These are phyloP conservation scores for Penicillium bovifimosum DNA, from an alignment of 495 filamentous ascomycete species.

Conservation along the genomic window DNA sequence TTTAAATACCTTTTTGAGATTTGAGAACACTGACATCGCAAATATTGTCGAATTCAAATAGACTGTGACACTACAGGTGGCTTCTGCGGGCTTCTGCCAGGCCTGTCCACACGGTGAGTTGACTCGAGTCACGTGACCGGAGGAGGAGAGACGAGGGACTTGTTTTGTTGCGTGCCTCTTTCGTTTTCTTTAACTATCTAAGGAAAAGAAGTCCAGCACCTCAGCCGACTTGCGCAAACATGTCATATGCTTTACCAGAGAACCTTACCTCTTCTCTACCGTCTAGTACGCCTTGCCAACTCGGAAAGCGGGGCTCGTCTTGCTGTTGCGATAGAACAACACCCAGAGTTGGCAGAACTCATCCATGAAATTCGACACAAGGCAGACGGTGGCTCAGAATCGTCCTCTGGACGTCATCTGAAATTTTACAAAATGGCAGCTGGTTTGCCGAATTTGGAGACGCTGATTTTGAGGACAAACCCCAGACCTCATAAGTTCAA, in stretches of 20 bases:
- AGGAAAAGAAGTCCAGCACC: not conserved
- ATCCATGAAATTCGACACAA: not conserved
- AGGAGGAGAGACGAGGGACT: too few species aligned
- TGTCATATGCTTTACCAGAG: not conserved
- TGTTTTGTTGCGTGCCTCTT: too few species aligned
- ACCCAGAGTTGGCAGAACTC: not conserved
- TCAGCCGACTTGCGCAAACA: not conserved
- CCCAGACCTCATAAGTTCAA: not conserved
- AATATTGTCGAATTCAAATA: too few species aligned
- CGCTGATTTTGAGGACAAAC: not conserved
- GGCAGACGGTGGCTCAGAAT: not conserved
- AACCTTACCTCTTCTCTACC: not conserved
- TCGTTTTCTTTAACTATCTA: too few species aligned
- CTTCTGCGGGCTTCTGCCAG: too few species aligned
- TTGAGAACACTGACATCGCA: too few species aligned
- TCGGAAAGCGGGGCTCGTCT: constrained; percentile 5
- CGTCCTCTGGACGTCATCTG: not conserved
- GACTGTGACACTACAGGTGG: too few species aligned
- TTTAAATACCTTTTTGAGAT: too few species aligned
- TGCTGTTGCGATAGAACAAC: constrained; percentile 1
- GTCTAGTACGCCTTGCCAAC: constrained; percentile 6
- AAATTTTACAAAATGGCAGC: not conserved
- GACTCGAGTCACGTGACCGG: too few species aligned
- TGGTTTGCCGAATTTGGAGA: not conserved
- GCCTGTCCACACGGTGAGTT: too few species aligned